Conservation (phyloP, 2,329 filamentous ascomycete genomes). For the Hypoxylon sp. region DNA sequence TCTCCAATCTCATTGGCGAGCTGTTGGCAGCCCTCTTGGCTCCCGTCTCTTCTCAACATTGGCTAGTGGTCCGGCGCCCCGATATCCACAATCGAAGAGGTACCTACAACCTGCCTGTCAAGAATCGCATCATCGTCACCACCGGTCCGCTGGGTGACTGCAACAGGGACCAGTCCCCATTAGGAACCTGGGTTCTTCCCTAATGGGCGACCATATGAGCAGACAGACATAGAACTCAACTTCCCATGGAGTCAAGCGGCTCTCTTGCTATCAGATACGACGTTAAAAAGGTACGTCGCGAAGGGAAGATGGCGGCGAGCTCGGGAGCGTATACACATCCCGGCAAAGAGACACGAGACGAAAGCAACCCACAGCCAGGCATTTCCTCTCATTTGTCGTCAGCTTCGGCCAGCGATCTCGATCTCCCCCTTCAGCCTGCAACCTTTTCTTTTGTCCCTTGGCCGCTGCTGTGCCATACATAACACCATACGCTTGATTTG, state of each 20-base stretch:
- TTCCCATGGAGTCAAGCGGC: conserved; percentile 28
- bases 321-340: conserved; percentile 42
- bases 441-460: conserved; percentile 23
- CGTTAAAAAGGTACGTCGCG: conserved; percentile 31
- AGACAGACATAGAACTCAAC: conserved; percentile 22
- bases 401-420: conserved; percentile 43
- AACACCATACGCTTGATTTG: conserved; percentile 22
- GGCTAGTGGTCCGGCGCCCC: conserved; percentile 43
- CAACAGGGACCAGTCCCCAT: conserved; percentile 27
- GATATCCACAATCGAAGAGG: conserved; percentile 19
- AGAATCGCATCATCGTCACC: conserved; percentile 36
- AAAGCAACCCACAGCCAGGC: conserved; percentile 42
- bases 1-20: conserved; percentile 43
- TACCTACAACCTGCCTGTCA: conserved; percentile 18
- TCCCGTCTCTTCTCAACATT: conserved; percentile 39
- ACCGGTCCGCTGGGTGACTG: conserved; percentile 23
- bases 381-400: conserved; percentile 39
- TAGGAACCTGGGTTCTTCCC: conserved; percentile 22
- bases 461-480: conserved; percentile 34
- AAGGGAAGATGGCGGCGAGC: conserved; percentile 29
- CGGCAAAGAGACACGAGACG: conserved; percentile 45
- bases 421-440: conserved; percentile 40
- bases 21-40: conserved; percentile 43
- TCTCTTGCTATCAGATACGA: conserved; percentile 28
- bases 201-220: conserved; percentile 17